Evolutionary conservation across 352 stramenopile species (phyloP).

Genomic region (Phytophthora foliorum): DNA sequence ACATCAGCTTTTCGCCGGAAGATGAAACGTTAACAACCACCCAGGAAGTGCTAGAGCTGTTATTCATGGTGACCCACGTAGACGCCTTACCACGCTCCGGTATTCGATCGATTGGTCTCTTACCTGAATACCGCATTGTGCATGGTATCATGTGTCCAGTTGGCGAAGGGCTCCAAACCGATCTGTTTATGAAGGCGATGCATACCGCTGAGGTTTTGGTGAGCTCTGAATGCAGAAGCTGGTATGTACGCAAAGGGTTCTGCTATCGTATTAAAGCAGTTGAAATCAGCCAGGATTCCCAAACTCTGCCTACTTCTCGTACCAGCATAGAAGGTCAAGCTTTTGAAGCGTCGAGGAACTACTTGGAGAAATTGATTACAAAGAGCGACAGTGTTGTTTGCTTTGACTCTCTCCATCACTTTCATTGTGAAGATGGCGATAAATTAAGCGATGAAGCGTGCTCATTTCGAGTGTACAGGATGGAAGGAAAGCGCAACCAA

Average conservation of each 20-base stretch:
- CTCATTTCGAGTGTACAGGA: slow-evolving; percentile 30
- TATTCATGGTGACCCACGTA: slow-evolving; percentile 46
- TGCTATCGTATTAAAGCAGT: slow-evolving; percentile 45
- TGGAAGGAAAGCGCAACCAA: slow-evolving; percentile 15
- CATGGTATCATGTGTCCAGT: slow-evolving; percentile 45
- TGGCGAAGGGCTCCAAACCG: slow-evolving; percentile 9
- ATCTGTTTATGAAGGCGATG: slow-evolving; percentile 17
- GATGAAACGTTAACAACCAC: not conserved
- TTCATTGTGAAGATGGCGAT: not conserved
- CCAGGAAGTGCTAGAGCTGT: slow-evolving; percentile 13
- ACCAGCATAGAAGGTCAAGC: slow-evolving; percentile 22
- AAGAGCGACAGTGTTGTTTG: slow-evolving; percentile 8
- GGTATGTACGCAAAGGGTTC: slow-evolving; percentile 46
- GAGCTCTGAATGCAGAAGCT: slow-evolving; percentile 27
- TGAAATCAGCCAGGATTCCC: slow-evolving; percentile 7
- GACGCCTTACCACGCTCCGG: slow-evolving; percentile 28
- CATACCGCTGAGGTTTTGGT: slow-evolving; percentile 47
- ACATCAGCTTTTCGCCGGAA: slow-evolving; percentile 1
- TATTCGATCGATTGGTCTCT: slow-evolving; percentile 6
- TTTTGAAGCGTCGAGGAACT: slow-evolving; percentile 19
- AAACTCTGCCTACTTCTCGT: slow-evolving; percentile 1
- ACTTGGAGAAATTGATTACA: slow-evolving; percentile 11
- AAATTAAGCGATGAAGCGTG: not conserved
- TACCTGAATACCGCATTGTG: slow-evolving; percentile 49
- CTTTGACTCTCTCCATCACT: slow-evolving; percentile 13